phyloP scores from a whole-genome alignment of 805 yeast genomes.

The Saccharomycopsis capsularis region DNA sequence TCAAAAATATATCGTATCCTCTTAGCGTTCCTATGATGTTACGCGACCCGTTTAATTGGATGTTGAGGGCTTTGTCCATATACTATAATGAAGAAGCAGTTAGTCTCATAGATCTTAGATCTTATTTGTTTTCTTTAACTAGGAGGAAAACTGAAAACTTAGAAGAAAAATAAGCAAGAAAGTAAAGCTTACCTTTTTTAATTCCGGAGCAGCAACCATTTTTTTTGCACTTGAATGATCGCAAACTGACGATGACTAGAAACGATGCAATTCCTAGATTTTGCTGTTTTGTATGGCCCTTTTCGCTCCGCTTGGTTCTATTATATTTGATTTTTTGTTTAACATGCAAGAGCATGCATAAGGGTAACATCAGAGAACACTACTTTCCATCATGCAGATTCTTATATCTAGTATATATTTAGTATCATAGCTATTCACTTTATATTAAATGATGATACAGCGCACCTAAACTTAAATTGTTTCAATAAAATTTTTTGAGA shows the following conservation, averaged over 20 bases:
- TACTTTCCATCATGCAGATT: too few species aligned
- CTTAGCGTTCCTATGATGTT: conserved; percentile 71
- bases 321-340: too few species aligned
- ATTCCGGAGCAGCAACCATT: conserved; percentile 59
- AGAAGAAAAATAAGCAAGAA: not conserved
- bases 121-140: too few species aligned
- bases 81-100: conserved; percentile 39
- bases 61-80: conserved; percentile 65
- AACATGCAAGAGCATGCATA: too few species aligned
- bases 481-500: not conserved
- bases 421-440: not conserved
- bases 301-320: too few species aligned
- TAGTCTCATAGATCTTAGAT: too few species aligned
- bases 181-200: conserved; percentile 40
- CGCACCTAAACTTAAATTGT: too few species aligned
- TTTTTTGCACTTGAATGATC: conserved; percentile 24
- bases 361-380: too few species aligned
- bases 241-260: conserved; percentile 44
- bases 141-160: not conserved
- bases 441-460: too few species aligned
- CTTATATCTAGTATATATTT: not conserved
- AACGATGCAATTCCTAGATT: conserved; percentile 45
- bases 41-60: conserved; percentile 75
- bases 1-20: conserved; percentile 66
- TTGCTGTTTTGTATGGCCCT: too few species aligned